Base-by-base conservation (phyloP, 306 rosid genomes). In the Acmispon strigosus region DNA sequence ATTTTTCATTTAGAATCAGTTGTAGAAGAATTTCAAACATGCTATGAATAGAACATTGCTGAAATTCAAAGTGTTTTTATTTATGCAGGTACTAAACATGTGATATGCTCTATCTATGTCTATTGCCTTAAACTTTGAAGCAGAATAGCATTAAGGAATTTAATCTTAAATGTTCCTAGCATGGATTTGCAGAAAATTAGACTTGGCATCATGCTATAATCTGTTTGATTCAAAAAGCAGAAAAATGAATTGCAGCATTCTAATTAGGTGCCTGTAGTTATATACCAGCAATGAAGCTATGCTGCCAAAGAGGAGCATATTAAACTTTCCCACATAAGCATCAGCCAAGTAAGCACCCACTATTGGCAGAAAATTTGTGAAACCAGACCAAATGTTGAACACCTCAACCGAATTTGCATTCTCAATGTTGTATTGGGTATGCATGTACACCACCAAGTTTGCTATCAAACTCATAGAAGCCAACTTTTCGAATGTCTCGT, bases 401-500 rank as follows among this genome's bases (percentile, higher is more conserved):
- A 87, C 89, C 70, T 90, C 42, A 22, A 78, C 81, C 5, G 89
- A 78, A 65, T 12, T 13, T 20, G 79, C 83, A 2, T 62, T 73
- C 8, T 83, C 88, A 62, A 90, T 43, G 80, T 87, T 82, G 73
- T 82, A 87, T 80, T 79, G 79, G 5, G 85, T 78, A 43, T 78
- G 83, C 61, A 87, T 74, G 82, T 90, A 84, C 52, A 87, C 48
- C 43, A 84, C 69, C 57, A 86, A 60, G 54, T 86, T 86, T 8
- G 84, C 84, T 24, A 86, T 69, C 84, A 88, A 62, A 44, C 96
- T 75, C 91, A 87, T 84, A 4, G 89, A 70, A 7, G 93, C 93
- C 87, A 90, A 37, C 70, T 87, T 90, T 86, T 90, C 90, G 8
- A 87, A 88, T 17, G 94, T 82, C 82, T 90, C 88, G n/a, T 82